Conservation (phyloP, 2,329 filamentous ascomycete species). For the Claviceps digitariae region DNA sequence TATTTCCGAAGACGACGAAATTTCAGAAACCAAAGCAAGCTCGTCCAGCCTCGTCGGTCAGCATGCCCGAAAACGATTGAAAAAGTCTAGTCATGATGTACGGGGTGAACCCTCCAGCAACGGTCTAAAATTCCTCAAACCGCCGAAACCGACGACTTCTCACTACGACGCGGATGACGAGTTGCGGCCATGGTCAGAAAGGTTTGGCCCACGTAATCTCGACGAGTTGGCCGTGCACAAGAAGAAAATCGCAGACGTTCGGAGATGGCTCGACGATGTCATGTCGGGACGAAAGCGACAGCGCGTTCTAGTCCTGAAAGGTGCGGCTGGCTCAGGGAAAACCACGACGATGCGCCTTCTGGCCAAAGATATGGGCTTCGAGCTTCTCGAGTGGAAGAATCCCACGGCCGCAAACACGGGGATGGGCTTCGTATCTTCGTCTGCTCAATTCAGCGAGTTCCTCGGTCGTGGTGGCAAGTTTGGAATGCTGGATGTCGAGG, state of each 20-base stretch:
- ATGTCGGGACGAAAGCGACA: conserved; percentile 52
- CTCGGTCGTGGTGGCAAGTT: conserved; percentile 71
- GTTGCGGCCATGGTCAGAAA: conserved; percentile 72
- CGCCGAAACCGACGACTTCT: conserved; percentile 18
- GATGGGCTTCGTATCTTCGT: conserved; percentile 53
- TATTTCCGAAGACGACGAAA: conserved; percentile 48
- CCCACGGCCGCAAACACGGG: conserved; percentile 45
- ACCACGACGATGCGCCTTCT: conserved; percentile 75
- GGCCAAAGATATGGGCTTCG: conserved; percentile 60
- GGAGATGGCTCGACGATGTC: conserved; percentile 66
- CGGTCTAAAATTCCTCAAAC: conserved; percentile 40
- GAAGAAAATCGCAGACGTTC: conserved; percentile 80
- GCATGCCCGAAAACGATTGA: conserved; percentile 40
- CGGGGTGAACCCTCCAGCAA: conserved; percentile 15
- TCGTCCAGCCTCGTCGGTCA: conserved; percentile 41
- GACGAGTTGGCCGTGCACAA: conserved; percentile 90
- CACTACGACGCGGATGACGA: conserved; percentile 32
- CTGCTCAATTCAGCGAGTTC: conserved; percentile 85
- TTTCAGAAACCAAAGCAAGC: conserved; percentile 35
- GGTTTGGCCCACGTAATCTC: conserved; percentile 60
- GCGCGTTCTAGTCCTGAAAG: conserved; percentile 72
- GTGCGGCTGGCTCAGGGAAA: conserved; percentile 83
- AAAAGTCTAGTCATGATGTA: conserved; percentile 18
- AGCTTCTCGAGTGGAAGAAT: conserved; percentile 85
- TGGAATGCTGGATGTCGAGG: conserved; percentile 46